Evolutionary conservation across 2,329 filamentous ascomycete species (phyloP).

Genomic region (Aspergillus alliaceus): DNA sequence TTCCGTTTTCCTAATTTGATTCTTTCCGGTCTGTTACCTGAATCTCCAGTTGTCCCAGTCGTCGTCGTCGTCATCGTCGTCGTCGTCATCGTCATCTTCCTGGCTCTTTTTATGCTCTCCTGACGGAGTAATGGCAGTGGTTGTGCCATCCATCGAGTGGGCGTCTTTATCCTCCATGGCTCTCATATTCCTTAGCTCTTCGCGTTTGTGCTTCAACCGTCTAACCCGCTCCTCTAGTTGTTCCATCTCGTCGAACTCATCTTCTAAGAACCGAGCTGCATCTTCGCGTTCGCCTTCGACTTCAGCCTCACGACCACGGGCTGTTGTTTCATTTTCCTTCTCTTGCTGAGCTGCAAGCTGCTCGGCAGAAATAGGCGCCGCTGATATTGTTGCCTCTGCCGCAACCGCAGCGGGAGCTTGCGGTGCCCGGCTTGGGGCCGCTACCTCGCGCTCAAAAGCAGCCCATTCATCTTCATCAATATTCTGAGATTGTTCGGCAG

Average conservation of each 20-base stretch:
- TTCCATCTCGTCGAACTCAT: constrained; percentile 82
- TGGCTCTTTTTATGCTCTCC: constrained; percentile 44
- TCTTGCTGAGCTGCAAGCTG: constrained; percentile 59
- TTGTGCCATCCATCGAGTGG: constrained; percentile 25
- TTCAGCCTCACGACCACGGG: constrained; percentile 50
- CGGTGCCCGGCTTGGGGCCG: constrained; percentile 42
- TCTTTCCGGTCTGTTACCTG: constrained; percentile 24
- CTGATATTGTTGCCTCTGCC: constrained; percentile 62
- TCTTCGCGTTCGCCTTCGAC: constrained; percentile 73
- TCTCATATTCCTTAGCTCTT: constrained; percentile 58
- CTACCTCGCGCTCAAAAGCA: constrained; percentile 82
- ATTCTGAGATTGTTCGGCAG: constrained; percentile 13
- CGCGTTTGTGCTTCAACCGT: constrained; percentile 68
- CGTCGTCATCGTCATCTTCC: constrained; percentile 21
- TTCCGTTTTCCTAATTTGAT: constrained; percentile 18
- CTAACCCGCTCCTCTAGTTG: constrained; percentile 71
- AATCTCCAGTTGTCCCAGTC: constrained; percentile 49
- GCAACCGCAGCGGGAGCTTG: constrained; percentile 32
- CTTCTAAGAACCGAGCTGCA: constrained; percentile 68
- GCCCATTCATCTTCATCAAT: constrained; percentile 82
- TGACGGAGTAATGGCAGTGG: constrained; percentile 21
- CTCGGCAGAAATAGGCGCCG: constrained; percentile 65
- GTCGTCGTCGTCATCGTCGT: constrained; percentile 57
- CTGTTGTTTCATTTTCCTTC: constrained; percentile 46
- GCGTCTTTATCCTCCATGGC: constrained; percentile 27